Conservation (phyloP, 257 asterid species). For the Scutellaria barbata region DNA sequence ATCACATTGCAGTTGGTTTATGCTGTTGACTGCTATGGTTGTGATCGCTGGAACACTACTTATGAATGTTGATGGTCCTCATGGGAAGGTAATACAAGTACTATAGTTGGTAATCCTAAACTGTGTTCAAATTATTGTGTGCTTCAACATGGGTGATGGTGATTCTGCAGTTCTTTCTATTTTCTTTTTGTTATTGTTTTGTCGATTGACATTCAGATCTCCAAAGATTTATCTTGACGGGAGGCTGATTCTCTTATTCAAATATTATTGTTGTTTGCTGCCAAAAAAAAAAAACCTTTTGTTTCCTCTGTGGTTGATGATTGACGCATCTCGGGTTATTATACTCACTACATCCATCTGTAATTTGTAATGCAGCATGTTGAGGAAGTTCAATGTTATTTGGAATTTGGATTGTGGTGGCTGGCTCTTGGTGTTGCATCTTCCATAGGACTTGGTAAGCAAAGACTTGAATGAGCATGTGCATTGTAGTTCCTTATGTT, state of each 20-base stretch:
- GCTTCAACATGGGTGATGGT: constrained; percentile 5
- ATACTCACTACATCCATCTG: constrained; percentile 3
- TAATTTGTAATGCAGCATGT: constrained; percentile 58
- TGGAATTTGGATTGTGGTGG: constrained; percentile 89
- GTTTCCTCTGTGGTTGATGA: constrained; percentile 7
- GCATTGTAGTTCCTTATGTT: constrained; percentile 24
- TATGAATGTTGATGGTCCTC: constrained; percentile 65
- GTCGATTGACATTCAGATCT: constrained; percentile 18
- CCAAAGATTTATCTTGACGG: background rate
- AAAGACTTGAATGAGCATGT: background rate
- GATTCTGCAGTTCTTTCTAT: background rate
- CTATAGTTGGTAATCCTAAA: background rate
- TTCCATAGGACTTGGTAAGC: constrained; percentile 94
- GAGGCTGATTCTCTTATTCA: constrained; percentile 17
- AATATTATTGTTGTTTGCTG: background rate
- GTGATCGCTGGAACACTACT: constrained; percentile 46
- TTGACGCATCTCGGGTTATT: constrained; percentile 10
- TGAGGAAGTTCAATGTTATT: constrained; percentile 63
- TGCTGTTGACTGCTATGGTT: constrained; percentile 44
- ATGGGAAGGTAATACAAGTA: constrained; percentile 60
- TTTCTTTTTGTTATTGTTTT: background rate
- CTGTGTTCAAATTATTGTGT: background rate
- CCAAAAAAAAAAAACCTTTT: background rate
- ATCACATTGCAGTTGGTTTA: constrained; percentile 61
- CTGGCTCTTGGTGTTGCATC: constrained; percentile 96